These are phyloP conservation scores for Penicillium psychrosexuale DNA, from an alignment of 2,329 filamentous ascomycete species.

Conservation along the genomic window DNA sequence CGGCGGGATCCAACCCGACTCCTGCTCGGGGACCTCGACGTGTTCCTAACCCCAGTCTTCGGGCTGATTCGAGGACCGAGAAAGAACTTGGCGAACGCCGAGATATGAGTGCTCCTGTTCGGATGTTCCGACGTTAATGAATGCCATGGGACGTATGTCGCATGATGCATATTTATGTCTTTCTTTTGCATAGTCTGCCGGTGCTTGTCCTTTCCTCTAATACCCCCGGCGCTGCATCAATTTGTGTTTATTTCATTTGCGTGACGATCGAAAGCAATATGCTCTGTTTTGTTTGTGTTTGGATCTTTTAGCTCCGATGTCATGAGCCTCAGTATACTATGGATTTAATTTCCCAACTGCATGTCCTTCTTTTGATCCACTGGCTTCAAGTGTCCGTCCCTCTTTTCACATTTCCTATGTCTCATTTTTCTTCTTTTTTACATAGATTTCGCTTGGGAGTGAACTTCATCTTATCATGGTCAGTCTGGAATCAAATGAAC, in stretches of 20 bases:
- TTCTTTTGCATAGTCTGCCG: conserved; percentile 15
- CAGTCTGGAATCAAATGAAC: too few species aligned
- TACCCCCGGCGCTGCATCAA: conserved; percentile 30
- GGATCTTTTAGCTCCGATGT: conserved; percentile 8
- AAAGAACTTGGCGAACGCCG: conserved; percentile 31
- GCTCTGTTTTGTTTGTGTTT: conserved; percentile 7
- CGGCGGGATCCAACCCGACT: conserved; percentile 25
- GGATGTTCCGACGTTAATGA: conserved; percentile 30
- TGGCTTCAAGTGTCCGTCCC: conserved; percentile 1
- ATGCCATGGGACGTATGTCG: not conserved
- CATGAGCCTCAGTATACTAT: conserved; percentile 7
- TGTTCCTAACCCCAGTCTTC: conserved; percentile 36
- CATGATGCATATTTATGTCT: conserved; percentile 8
- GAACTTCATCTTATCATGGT: not conserved
- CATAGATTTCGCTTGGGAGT: not conserved
- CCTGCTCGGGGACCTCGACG: conserved; percentile 29
- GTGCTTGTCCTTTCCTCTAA: conserved; percentile 19
- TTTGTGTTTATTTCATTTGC: conserved; percentile 13
- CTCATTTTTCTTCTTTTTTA: conserved; percentile 17
- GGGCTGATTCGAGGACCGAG: conserved; percentile 29
- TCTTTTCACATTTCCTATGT: conserved; percentile 15
- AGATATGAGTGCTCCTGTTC: conserved; percentile 40
- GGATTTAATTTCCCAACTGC: not conserved
- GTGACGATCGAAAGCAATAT: conserved; percentile 9
- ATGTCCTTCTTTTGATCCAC: conserved; percentile 2